phyloP scores from a whole-genome alignment of 768 basidiomycete species.

The Tylopilus rubrobrunneus region DNA sequence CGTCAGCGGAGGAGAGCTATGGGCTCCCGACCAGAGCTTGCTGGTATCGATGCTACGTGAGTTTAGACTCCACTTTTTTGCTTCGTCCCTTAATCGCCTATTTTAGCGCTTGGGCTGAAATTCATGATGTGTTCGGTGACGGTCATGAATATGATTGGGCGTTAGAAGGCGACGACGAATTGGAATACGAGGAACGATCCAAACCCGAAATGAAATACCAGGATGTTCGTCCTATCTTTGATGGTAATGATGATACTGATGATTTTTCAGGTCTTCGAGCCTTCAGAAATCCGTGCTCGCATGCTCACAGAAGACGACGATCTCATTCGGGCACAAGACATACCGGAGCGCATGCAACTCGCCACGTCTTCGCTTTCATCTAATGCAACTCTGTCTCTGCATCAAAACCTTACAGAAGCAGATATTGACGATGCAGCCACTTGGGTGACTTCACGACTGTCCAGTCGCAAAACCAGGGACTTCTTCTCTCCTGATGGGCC shows the following conservation, averaged over 20 bases:
- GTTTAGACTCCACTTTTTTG: conserved; percentile 27
- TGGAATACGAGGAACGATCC: conserved; percentile 39
- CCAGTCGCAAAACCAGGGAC: conserved; percentile 63
- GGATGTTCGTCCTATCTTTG: conserved; percentile 51
- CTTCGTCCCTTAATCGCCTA: conserved; percentile 10
- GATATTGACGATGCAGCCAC: conserved; percentile 79
- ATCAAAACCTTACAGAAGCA: conserved; percentile 60
- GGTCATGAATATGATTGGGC: conserved; percentile 98
- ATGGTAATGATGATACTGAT: conserved; percentile 4
- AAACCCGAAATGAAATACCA: conserved; percentile 80
- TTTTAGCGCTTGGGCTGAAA: conserved; percentile 87
- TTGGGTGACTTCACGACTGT: conserved; percentile 84
- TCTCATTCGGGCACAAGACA: conserved; percentile 82
- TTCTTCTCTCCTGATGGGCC: conserved; percentile 68
- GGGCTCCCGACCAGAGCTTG: conserved; percentile 64
- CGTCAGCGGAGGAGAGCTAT: conserved; percentile 62
- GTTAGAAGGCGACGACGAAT: conserved; percentile 72
- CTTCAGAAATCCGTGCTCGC: conserved; percentile 87
- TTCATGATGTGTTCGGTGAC: conserved; percentile 94
- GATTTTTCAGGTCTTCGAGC: conserved; percentile 83
- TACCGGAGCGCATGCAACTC: conserved; percentile 95
- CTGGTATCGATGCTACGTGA: conserved; percentile 81
- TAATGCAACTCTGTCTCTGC: conserved; percentile 55
- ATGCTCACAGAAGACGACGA: conserved; percentile 93
- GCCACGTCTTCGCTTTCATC: conserved; percentile 78